These are phyloP conservation scores for Hortiboletus campestris DNA, from an alignment of 768 basidiomycete genomes.

Conservation along the genomic window DNA sequence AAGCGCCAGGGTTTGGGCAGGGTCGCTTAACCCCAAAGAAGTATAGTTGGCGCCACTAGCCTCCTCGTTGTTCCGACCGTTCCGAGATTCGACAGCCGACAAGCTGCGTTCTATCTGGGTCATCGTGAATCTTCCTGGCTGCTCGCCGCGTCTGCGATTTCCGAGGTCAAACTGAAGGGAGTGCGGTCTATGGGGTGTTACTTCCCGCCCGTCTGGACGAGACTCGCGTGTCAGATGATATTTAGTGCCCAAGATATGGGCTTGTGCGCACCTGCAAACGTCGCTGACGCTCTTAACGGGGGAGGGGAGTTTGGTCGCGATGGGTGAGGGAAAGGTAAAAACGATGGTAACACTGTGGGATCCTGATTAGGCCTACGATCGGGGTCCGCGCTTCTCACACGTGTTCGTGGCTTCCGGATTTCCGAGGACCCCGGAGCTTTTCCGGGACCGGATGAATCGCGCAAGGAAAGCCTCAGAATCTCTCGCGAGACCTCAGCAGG, in stretches of 20 bases:
- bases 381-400: conserved; percentile 20
- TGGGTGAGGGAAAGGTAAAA: conserved; percentile 33
- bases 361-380: conserved; percentile 15
- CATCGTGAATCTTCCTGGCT: conserved; percentile 9
- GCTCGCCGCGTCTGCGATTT: conserved; percentile 15
- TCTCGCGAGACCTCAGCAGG: conserved; percentile 57
- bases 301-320: conserved; percentile 20
- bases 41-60: conserved; percentile 14
- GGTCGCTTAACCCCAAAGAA: conserved; percentile 19
- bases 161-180: conserved; percentile 24
- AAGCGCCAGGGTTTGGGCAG: conserved; percentile 11
- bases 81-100: conserved; percentile 24
- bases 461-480: conserved; percentile 49
- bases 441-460: conserved; percentile 6
- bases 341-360: conserved; percentile 16
- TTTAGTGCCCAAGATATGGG: not conserved
- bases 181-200: conserved; percentile 10
- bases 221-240: not conserved
- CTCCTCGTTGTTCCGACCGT: conserved; percentile 11
- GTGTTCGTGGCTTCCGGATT: conserved; percentile 15
- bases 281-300: conserved; percentile 23
- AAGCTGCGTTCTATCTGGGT: conserved; percentile 25
- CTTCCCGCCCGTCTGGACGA: conserved; percentile 17
- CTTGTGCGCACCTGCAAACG: conserved; percentile 22
- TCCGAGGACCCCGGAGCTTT: conserved; percentile 25